A percentile compares a stretch with the other conserved stretches of the same genome.
phyloP scores from a whole-genome alignment of 257 asterid species.

The Gentiana macrophylla region DNA sequence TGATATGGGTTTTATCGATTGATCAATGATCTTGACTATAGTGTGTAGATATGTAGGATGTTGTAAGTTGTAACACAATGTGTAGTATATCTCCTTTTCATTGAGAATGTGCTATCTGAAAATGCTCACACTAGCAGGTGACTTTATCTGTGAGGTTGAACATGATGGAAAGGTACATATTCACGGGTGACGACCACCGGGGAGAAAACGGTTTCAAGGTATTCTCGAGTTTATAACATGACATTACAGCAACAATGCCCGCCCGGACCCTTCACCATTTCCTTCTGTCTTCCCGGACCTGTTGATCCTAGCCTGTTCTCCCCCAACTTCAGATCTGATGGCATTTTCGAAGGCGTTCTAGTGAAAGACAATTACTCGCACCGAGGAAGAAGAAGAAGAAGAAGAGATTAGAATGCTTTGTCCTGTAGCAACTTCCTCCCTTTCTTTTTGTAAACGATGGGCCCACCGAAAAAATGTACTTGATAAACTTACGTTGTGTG shows the following conservation, averaged over 20 bases:
- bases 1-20: too few relatives aligned
- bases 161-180: conserved; percentile 52
- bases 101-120: not conserved
- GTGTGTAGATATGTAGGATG: too few relatives aligned
- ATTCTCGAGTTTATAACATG: conserved; percentile 57
- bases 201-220: conserved; percentile 30
- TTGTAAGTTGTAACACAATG: too few relatives aligned
- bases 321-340: conserved; percentile 60
- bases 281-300: conserved; percentile 72
- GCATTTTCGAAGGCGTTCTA: conserved; percentile 71
- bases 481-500: too few relatives aligned
- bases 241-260: conserved; percentile 66
- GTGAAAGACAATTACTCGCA: conserved; percentile 23
- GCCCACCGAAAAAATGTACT: too few relatives aligned
- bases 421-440: too few relatives aligned
- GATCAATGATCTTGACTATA: too few relatives aligned
- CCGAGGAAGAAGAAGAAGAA: too few relatives aligned
- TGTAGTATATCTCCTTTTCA: not conserved
- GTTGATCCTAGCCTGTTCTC: conserved; percentile 66
- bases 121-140: conserved; percentile 31
- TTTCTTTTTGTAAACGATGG: too few relatives aligned
- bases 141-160: conserved; percentile 54
- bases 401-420: too few relatives aligned
- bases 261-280: conserved; percentile 70
- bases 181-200: conserved; percentile 72